Percentiles rank a stretch among this genome's conserved stretches.
These are phyloP conservation scores for Epichloe aotearoae DNA, from an alignment of 2,329 filamentous ascomycete species.

Conservation along the genomic window DNA sequence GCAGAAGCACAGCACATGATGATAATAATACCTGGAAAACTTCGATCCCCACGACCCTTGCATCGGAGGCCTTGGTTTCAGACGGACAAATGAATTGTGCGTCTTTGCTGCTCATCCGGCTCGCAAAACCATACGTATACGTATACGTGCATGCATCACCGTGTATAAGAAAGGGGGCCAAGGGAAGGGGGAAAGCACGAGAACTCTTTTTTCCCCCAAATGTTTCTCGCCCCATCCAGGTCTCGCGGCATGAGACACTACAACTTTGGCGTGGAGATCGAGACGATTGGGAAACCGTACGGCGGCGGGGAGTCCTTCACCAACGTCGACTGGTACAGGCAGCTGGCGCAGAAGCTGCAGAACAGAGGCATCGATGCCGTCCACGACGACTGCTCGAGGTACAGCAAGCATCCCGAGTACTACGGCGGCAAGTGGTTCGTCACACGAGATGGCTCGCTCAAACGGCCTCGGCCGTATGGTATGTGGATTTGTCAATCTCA, in stretches of 20 bases:
- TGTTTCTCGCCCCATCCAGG: not conserved
- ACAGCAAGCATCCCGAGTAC: conserved; percentile 28
- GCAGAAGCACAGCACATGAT: too few species aligned
- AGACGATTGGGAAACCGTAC: conserved; percentile 24
- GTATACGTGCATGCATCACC: too few species aligned
- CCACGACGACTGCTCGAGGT: conserved; percentile 24
- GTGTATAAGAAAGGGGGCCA: too few species aligned
- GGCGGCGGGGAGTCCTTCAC: conserved; percentile 22
- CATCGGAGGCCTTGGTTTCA: too few species aligned
- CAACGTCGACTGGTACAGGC: conserved; percentile 27
- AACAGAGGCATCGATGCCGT: conserved; percentile 25
- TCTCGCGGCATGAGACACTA: conserved; percentile 16
- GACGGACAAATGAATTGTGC: too few species aligned
- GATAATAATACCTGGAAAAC: too few species aligned
- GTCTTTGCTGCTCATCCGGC: too few species aligned
- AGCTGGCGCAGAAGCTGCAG: conserved; percentile 24
- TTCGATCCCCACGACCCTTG: too few species aligned
- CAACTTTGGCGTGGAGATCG: conserved; percentile 28
- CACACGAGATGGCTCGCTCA: conserved; percentile 26
- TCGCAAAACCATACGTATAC: too few species aligned
- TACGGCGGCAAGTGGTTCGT: conserved; percentile 30
- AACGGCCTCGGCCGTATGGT: conserved; percentile 23
- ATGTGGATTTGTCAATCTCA: conserved; percentile 5
- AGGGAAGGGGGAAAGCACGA: too few species aligned
- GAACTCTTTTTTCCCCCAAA: not conserved